Evolutionary conservation across 345 rosid species (phyloP), one percentile per base, ranked within the genome.

Genomic region (Chamaenerion angustifolium): DNA sequence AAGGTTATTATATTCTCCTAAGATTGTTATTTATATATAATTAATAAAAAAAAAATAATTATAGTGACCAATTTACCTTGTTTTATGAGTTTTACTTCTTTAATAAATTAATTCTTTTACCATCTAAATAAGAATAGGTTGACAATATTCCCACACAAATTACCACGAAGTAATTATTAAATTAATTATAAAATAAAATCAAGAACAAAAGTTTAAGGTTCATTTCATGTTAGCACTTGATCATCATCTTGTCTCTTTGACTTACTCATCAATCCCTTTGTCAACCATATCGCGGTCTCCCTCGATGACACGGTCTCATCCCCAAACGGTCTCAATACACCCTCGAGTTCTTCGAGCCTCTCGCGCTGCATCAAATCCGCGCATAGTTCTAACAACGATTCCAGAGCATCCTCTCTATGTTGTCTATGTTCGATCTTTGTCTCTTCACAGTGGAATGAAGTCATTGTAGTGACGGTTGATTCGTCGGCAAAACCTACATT

Each of bases 221-320:
- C 43, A 27, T 21, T 19, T 50, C 43, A 50, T 21, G 54, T 50
- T 35, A 21, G 18, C 7, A 42, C 12, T 25, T 49, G 50, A 17
- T 17, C 40, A 27, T 50, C 42, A 4, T 35, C 40, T n/a, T 31
- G 10, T 31, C 37, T 31, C 37, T 50, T 11, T 27, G 25, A 18
- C 1, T n/a, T 31, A 8, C 10, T 31, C 42, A 84, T 62, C 46
- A 87, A 93, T 68, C 82, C 80, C 71, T 82, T 87, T 16, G 95
- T 86, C 57, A 87, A 70, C 96, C 94, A 92, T 55, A 92, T 92
- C 16, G 98, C 98, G 16, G 98, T 92, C 67, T 92, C 98, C 52
- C 96, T 80, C 0, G 98, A 86, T 4, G 98, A 92, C 7, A 85
- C 95, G 13, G 66, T 66, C 55, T 92, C 96, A 60, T 84, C 95